Percentiles rank a stretch among this genome's conserved stretches.
Conservation (phyloP, 2,329 filamentous ascomycete genomes). For the Nigrospora sphaerica region DNA sequence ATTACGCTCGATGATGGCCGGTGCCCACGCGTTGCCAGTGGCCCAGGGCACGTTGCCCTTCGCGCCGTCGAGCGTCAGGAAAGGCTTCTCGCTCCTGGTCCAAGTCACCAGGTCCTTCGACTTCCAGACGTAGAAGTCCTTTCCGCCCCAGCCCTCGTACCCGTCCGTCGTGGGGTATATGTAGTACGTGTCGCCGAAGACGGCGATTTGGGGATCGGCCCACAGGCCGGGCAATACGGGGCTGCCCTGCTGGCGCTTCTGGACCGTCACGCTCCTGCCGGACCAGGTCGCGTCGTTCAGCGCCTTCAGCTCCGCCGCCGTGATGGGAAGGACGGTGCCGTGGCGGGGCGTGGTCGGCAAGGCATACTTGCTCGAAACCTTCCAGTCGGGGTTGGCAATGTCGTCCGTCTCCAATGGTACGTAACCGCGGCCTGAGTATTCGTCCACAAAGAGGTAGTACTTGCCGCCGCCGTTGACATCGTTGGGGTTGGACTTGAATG, state of each 20-base stretch:
- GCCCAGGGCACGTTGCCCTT: conserved; percentile 55
- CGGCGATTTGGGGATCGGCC: conserved; percentile 39
- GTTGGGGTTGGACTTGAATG: conserved; percentile 40
- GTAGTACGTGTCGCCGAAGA: conserved; percentile 36
- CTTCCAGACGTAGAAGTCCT: conserved; percentile 41
- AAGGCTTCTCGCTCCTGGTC: conserved; percentile 30
- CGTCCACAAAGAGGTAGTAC: conserved; percentile 49
- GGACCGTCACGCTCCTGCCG: neutral
- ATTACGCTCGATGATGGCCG: conserved; percentile 51
- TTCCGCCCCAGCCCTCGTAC: conserved; percentile 33
- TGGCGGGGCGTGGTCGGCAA: conserved; percentile 44
- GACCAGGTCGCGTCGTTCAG: conserved; percentile 16
- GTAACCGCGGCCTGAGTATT: conserved; percentile 43
- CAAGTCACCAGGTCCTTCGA: conserved; percentile 34
- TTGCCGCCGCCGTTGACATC: conserved; percentile 38
- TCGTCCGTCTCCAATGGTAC: conserved; percentile 44
- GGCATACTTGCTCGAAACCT: conserved; percentile 34
- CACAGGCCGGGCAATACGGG: conserved; percentile 30
- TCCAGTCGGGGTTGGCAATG: conserved; percentile 41
- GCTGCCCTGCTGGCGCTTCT: conserved; percentile 15
- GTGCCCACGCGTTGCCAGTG: conserved; percentile 60
- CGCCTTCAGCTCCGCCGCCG: conserved; percentile 32
- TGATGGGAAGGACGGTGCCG: conserved; percentile 45
- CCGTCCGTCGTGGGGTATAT: conserved; percentile 41
- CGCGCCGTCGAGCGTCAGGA: conserved; percentile 36